Percentiles rank a stretch among this genome's conserved stretches.
Evolutionary conservation across 176 grass and related monocot genomes (phyloP).

Genomic region (Ananas comosus): DNA sequence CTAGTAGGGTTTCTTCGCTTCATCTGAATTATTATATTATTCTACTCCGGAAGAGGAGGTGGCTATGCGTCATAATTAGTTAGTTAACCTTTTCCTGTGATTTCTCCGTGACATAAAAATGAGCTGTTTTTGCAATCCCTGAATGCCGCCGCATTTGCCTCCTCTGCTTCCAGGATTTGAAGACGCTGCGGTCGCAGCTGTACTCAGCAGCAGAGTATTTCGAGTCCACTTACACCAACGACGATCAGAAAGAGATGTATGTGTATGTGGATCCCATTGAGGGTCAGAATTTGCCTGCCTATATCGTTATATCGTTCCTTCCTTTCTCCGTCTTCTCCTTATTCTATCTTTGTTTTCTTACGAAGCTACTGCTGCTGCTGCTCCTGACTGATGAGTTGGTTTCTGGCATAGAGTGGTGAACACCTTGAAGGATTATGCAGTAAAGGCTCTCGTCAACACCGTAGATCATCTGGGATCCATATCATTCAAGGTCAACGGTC

Average conservation of each 20-base stretch:
- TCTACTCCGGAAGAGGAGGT: not conserved
- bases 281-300: constrained; percentile 10
- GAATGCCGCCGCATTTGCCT: not conserved
- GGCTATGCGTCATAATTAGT: too few species aligned
- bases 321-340: not conserved
- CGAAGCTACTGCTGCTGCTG: too few species aligned
- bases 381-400: not conserved
- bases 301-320: too few species aligned
- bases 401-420: constrained; percentile 41
- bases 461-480: constrained; percentile 79
- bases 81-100: too few species aligned
- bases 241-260: constrained; percentile 41
- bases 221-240: constrained; percentile 50
- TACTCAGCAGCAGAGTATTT: constrained; percentile 87
- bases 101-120: too few species aligned
- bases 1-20: not conserved
- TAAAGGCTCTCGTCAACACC: constrained; percentile 73
- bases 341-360: not conserved
- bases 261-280: not conserved
- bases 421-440: constrained; percentile 55
- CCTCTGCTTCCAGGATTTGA: constrained; percentile 49
- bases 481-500: constrained; percentile 59
- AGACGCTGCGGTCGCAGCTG: constrained; percentile 52
- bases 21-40: not conserved
- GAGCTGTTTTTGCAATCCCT: too few species aligned